phyloP scores from a whole-genome alignment of 306 rosid species.

The Rosa multiflora region DNA sequence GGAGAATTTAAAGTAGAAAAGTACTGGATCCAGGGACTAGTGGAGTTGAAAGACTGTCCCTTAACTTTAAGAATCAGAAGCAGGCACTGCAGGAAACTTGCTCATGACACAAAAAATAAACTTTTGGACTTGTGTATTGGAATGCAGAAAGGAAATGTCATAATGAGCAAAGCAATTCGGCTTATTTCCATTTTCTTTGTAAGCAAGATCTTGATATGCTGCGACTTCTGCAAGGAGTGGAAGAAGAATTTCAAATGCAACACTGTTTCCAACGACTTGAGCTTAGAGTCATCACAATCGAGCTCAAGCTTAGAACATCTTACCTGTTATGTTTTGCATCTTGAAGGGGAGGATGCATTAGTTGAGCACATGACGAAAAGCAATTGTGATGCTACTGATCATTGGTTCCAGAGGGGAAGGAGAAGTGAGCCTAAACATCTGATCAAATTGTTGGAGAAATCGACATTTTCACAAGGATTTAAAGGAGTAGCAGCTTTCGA shows the following conservation, averaged over 20 bases:
- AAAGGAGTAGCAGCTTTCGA: constrained; percentile 58
- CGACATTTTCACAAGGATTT: constrained; percentile 52
- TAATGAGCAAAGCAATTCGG: constrained; percentile 51
- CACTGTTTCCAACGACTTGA: constrained; percentile 25
- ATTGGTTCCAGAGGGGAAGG: constrained; percentile 64
- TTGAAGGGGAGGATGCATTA: constrained; percentile 79
- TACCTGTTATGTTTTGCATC: constrained; percentile 68
- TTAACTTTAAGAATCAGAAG: constrained; percentile 38
- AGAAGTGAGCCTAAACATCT: constrained; percentile 54
- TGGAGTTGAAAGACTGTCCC: constrained; percentile 51
- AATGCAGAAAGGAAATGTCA: constrained; percentile 59
- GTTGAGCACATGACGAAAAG: constrained; percentile 56
- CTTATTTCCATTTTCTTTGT: constrained; percentile 48
- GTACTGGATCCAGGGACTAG: constrained; percentile 62
- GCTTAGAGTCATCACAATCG: constrained; percentile 31
- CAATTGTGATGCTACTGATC: constrained; percentile 61
- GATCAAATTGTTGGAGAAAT: constrained; percentile 49
- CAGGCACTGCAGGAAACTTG: constrained; percentile 47
- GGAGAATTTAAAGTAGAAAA: constrained; percentile 50
- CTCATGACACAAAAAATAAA: constrained; percentile 42
- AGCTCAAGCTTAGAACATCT: constrained; percentile 47
- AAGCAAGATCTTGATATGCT: constrained; percentile 32
- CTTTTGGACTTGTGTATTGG: constrained; percentile 47
- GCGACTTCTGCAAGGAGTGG: constrained; percentile 31
- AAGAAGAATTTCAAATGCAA: constrained; percentile 28